Evolutionary conservation across 2,329 filamentous ascomycete genomes (phyloP).

Genomic region (Calonectria fujianensis): DNA sequence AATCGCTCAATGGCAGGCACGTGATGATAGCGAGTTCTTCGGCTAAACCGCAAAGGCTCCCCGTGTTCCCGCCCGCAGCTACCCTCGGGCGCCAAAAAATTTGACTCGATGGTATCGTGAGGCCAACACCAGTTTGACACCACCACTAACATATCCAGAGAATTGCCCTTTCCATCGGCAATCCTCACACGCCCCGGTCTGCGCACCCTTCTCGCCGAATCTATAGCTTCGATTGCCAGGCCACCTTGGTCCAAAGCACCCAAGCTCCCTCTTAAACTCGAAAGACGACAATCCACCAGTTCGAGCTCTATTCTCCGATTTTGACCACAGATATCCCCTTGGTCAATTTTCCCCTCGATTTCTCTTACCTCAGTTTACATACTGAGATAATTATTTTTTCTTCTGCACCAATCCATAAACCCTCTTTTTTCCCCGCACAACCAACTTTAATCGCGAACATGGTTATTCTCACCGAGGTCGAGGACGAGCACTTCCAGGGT

Average conservation of each 20-base stretch:
- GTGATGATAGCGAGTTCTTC: constrained; percentile 50
- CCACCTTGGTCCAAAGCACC: neutral
- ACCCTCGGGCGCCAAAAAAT: constrained; percentile 52
- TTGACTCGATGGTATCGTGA: constrained; percentile 54
- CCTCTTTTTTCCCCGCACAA: constrained; percentile 26
- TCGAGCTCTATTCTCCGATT: constrained; percentile 15
- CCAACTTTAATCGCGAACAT: constrained; percentile 72
- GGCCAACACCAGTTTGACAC: constrained; percentile 50
- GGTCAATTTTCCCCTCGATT: constrained; percentile 6
- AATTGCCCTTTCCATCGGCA: constrained; percentile 44
- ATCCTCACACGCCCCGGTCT: constrained; percentile 22
- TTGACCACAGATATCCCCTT: constrained; percentile 18
- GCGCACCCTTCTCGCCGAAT: neutral
- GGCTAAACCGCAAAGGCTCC: constrained; percentile 48
- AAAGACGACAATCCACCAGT: constrained; percentile 34
- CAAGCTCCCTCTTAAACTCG: constrained; percentile 15
- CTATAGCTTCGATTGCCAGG: neutral
- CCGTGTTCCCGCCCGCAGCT: constrained; percentile 26
- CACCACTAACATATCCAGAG: constrained; percentile 43
- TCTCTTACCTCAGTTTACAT: neutral
- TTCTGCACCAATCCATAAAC: constrained; percentile 35
- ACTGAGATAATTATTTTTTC: neutral
- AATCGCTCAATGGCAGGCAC: constrained; percentile 41
- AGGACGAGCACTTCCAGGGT: constrained; percentile 94
- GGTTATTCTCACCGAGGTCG: constrained; percentile 97